phyloP scores from a whole-genome alignment of 257 asterid genomes.

The Nyctanthes arbortristis region DNA sequence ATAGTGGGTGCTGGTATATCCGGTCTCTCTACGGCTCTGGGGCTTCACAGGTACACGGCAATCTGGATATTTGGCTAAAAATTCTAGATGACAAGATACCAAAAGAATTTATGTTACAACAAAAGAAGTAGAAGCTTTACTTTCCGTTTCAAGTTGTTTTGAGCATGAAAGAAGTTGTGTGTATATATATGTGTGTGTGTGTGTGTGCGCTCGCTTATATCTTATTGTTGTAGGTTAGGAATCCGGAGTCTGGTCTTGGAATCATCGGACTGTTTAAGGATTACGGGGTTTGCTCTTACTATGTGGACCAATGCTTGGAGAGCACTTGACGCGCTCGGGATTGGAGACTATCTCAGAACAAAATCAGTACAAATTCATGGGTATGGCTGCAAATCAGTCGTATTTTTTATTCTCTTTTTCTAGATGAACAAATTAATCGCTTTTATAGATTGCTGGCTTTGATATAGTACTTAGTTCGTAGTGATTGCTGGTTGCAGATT shows the following conservation, averaged over 20 bases:
- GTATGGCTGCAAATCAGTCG: constrained; percentile 23
- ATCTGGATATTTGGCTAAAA: neutral
- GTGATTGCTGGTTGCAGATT: constrained; percentile 35
- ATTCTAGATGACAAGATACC: no score
- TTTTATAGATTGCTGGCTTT: no score
- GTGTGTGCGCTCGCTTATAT: no score
- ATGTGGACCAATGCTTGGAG: constrained; percentile 55
- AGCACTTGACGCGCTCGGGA: constrained; percentile 48
- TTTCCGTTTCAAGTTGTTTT: no score
- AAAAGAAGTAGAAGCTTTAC: no score
- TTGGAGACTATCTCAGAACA: constrained; percentile 44
- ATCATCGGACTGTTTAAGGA: constrained; percentile 42
- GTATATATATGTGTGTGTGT: neutral
- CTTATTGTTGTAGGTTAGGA: constrained; percentile 34
- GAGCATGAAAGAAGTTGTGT: no score
- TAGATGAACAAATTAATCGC: no score
- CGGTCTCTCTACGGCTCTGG: constrained; percentile 63
- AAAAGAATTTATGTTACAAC: no score
- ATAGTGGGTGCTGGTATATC: constrained; percentile 70
- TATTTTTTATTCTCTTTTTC: no score
- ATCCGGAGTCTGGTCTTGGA: constrained; percentile 48
- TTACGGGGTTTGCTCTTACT: constrained; percentile 43
- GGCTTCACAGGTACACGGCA: constrained; percentile 58
- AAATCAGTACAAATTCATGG: constrained; percentile 46
- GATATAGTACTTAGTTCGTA: no score